Conservation (phyloP, 495 filamentous ascomycete species). For the Aspergillus diversus region DNA sequence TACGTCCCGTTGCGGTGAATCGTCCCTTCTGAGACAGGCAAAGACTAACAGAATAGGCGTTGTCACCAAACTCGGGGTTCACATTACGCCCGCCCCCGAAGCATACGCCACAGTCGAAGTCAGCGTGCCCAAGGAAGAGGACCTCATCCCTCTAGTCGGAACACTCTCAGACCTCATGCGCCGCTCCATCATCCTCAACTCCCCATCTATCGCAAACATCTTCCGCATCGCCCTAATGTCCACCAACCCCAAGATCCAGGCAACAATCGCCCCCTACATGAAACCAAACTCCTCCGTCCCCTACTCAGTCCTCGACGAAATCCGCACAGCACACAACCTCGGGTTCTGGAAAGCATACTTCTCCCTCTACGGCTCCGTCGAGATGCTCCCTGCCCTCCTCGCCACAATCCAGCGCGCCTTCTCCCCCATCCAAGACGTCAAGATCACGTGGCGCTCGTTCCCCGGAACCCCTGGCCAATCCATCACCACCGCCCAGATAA, state of each 20-base stretch:
- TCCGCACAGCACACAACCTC: not conserved
- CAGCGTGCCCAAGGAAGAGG: not conserved
- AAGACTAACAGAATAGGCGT: not conserved
- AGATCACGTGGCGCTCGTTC: slow-evolving; percentile 3
- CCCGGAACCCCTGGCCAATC: not conserved
- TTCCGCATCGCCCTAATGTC: not conserved
- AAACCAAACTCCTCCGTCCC: not conserved
- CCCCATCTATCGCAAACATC: not conserved
- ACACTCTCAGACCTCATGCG: not conserved
- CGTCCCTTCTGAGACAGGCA: too few relatives aligned
- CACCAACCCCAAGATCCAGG: not conserved
- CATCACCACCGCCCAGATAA: slow-evolving; percentile 1
- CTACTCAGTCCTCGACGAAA: not conserved
- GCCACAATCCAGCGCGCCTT: slow-evolving; percentile 3
- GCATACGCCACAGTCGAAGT: not conserved
- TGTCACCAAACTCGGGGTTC: not conserved
- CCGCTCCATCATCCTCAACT: not conserved
- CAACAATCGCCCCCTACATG: not conserved
- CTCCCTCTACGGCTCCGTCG: slow-evolving; percentile 12
- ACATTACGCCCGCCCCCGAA: not conserved
- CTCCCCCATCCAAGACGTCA: not conserved
- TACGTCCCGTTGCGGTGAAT: too few relatives aligned
- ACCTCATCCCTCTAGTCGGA: not conserved
- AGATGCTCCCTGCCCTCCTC: slow-evolving; percentile 5
- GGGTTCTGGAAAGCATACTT: slow-evolving; percentile 10